Conservation (phyloP, 192 early-diverging fungal genomes). For the Linderina pennispora region DNA sequence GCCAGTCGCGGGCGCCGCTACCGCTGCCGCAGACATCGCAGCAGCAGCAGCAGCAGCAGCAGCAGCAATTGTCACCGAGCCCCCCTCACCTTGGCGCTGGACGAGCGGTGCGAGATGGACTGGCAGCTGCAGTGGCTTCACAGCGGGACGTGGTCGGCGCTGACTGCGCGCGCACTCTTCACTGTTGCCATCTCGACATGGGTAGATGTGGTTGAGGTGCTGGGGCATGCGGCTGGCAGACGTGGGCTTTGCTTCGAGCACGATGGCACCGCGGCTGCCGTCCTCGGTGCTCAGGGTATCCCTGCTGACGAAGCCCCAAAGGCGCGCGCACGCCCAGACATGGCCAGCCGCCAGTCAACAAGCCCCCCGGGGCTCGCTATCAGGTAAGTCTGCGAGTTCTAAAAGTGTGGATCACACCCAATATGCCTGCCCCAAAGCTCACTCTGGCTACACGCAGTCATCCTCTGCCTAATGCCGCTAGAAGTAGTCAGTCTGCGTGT, state of each 20-base stretch:
- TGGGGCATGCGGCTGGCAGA: slow-evolving; percentile 28
- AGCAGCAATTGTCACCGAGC: slow-evolving; percentile 9
- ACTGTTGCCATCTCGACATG: slow-evolving; percentile 36
- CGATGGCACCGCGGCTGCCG: slow-evolving; percentile 35
- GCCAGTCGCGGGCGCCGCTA: slow-evolving; percentile 1
- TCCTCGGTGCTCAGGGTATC: slow-evolving; percentile 34
- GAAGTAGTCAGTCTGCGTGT: too few relatives aligned
- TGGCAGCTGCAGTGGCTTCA: slow-evolving; percentile 41
- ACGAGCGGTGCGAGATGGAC: slow-evolving; percentile 25
- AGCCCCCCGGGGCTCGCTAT: neutral
- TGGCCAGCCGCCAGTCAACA: neutral
- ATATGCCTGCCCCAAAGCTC: too few relatives aligned
- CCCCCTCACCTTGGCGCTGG: too few relatives aligned
- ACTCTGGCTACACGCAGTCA: too few relatives aligned
- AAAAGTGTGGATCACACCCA: too few relatives aligned
- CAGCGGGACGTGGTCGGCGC: slow-evolving; percentile 12
- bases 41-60: neutral
- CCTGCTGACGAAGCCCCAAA: slow-evolving; percentile 8
- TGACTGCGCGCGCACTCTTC: slow-evolving; percentile 31
- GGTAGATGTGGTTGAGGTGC: slow-evolving; percentile 20
- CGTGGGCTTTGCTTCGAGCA: slow-evolving; percentile 38
- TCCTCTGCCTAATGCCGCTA: too few relatives aligned
- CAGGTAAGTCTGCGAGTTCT: neutral
- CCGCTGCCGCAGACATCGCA: too few relatives aligned
- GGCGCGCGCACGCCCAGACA: neutral